Conservation (phyloP, 2,329 filamentous ascomycete genomes). For the Paecilomyces niveus region DNA sequence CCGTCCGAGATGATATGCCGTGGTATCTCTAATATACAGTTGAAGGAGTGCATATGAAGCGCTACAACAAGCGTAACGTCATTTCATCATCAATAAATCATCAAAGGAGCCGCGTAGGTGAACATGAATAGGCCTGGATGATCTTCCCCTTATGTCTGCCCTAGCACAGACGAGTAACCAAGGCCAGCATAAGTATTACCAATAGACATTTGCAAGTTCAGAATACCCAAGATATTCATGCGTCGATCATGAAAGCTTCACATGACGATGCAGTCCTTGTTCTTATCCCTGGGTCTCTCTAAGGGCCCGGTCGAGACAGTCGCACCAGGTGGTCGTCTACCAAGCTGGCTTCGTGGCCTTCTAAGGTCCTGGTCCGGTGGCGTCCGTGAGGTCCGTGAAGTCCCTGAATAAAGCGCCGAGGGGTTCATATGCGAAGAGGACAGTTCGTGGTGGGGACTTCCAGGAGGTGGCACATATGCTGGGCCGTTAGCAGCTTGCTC, state of each 20-base stretch:
- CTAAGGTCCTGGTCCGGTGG: constrained; percentile 7
- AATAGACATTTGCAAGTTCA: neutral
- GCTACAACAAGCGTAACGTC: neutral
- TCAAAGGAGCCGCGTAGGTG: neutral
- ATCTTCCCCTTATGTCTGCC: neutral
- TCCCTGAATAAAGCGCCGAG: neutral
- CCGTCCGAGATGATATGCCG: neutral
- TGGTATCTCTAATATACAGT: neutral
- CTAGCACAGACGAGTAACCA: neutral
- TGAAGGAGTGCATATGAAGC: neutral
- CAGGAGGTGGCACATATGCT: constrained; percentile 47
- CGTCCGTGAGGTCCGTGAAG: no score
- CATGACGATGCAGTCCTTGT: constrained; percentile 39
- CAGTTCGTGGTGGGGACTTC: constrained; percentile 28
- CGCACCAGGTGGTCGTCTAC: constrained; percentile 9
- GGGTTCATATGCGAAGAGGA: constrained; percentile 8
- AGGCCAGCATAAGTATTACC: neutral
- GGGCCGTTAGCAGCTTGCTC: constrained; percentile 55
- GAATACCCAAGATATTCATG: neutral
- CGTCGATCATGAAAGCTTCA: constrained; percentile 12
- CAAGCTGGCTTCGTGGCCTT: constrained; percentile 5
- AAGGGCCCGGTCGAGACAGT: constrained; percentile 7
- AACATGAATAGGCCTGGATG: neutral
- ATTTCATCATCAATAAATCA: neutral
- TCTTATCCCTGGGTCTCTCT: constrained; percentile 23